Percentiles rank a stretch among this genome's conserved stretches.
phyloP scores from a whole-genome alignment of 2,329 filamentous ascomycete species.

The Metarhizium sp. region DNA sequence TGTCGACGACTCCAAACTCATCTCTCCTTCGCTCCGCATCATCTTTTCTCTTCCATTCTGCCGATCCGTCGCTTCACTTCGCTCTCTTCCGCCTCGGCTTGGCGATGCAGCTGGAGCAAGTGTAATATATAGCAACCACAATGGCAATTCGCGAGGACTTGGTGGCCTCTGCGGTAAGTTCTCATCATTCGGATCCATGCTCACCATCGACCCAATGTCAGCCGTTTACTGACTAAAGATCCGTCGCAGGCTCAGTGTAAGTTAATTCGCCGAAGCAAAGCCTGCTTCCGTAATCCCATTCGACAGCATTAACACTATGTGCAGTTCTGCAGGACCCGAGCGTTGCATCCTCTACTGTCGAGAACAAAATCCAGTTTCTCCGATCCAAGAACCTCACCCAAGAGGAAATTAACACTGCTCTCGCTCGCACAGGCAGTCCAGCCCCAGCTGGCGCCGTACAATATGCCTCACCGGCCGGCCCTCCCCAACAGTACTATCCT shows the following conservation, averaged over 20 bases:
- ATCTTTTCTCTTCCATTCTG: background rate
- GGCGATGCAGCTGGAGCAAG: constrained; percentile 15
- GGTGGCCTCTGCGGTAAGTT: constrained; percentile 65
- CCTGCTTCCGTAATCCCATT: background rate
- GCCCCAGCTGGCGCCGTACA: constrained; percentile 31
- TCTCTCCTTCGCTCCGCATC: constrained; percentile 12
- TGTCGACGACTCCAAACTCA: constrained; percentile 7
- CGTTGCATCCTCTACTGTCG: constrained; percentile 79
- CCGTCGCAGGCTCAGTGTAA: constrained; percentile 32
- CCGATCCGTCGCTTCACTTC: background rate
- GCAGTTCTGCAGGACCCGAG: constrained; percentile 89
- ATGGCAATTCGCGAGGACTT: constrained; percentile 93
- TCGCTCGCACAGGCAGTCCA: constrained; percentile 60
- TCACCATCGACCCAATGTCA: background rate
- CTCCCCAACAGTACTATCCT: constrained; percentile 36
- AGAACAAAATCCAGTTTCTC: constrained; percentile 86
- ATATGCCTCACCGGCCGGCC: constrained; percentile 32
- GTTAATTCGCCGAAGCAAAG: constrained; percentile 11
- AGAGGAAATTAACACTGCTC: constrained; percentile 82
- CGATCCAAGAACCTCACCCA: constrained; percentile 95
- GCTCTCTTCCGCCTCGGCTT: constrained; percentile 6
- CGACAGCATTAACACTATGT: background rate
- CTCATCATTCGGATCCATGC: background rate
- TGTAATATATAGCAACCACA: constrained; percentile 15
- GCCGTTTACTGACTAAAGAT: constrained; percentile 1